A percentile compares a stretch with the other conserved stretches of the same genome.
Evolutionary conservation across 148 eudicot species (phyloP).

Genomic region (Rhododendron simsii): DNA sequence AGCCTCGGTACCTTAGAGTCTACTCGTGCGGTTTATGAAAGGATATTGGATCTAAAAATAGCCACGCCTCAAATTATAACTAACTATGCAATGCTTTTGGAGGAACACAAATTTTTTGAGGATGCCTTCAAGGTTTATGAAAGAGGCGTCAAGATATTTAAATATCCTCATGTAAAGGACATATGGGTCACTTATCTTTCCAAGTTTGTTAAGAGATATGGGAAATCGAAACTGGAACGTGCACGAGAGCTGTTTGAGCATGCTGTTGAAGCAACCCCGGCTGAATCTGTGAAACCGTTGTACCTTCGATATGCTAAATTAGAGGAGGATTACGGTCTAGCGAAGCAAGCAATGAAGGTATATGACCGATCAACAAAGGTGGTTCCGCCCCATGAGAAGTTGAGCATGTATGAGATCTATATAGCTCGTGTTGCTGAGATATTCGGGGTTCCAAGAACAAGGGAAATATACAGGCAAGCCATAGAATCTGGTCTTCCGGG

Average conservation of each 20-base stretch:
- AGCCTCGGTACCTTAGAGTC: constrained; percentile 82
- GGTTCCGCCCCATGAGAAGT: constrained; percentile 76
- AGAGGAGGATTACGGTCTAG: constrained; percentile 90
- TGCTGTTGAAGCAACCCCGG: constrained; percentile 92
- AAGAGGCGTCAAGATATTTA: constrained; percentile 93
- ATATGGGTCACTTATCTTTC: constrained; percentile 90
- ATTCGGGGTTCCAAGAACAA: constrained; percentile 86
- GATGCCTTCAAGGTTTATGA: constrained; percentile 96
- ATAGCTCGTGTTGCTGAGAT: constrained; percentile 92
- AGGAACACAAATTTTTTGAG: constrained; percentile 91
- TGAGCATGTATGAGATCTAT: constrained; percentile 94
- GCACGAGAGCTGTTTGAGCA: constrained; percentile 88
- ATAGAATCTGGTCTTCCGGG: constrained; percentile 88
- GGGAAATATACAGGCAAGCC: constrained; percentile 90
- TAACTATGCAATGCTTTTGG: constrained; percentile 84
- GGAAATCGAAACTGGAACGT: constrained; percentile 72
- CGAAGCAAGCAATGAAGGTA: constrained; percentile 86
- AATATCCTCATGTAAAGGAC: constrained; percentile 94
- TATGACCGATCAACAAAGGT: constrained; percentile 88
- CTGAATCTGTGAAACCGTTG: constrained; percentile 72
- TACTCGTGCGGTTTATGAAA: constrained; percentile 84
- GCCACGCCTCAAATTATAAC: constrained; percentile 94
- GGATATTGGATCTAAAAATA: constrained; percentile 83
- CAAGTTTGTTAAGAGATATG: constrained; percentile 88
- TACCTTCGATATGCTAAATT: constrained; percentile 86